phyloP scores from a whole-genome alignment of 257 asterid species.

The Solanum clarkiae region DNA sequence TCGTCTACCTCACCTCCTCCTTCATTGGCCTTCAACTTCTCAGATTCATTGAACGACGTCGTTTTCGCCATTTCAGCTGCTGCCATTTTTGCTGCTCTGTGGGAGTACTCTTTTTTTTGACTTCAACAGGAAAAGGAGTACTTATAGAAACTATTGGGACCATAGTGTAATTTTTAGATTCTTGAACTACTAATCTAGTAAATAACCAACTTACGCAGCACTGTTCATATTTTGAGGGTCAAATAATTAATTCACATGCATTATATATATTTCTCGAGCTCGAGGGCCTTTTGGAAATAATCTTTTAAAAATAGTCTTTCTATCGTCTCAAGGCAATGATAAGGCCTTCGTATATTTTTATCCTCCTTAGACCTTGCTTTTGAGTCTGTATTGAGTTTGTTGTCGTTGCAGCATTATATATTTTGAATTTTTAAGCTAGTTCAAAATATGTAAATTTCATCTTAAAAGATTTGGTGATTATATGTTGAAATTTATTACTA shows the following conservation, averaged over 20 bases:
- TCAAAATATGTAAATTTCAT: not conserved
- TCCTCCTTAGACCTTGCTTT: too few species aligned
- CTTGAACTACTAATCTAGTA: not conserved
- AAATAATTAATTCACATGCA: not conserved
- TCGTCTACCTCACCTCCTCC: not conserved
- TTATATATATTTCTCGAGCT: too few species aligned
- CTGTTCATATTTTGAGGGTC: not conserved
- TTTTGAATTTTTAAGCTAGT: not conserved
- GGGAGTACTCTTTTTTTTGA: not conserved
- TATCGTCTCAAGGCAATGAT: too few species aligned
- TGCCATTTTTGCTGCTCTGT: not conserved
- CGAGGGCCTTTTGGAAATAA: too few species aligned
- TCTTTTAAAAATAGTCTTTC: too few species aligned
- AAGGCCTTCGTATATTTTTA: too few species aligned
- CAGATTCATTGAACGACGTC: constrained; percentile 20
- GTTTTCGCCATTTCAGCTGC: not conserved
- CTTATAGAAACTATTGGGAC: not conserved
- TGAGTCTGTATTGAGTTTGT: too few species aligned
- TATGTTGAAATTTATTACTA: too few species aligned
- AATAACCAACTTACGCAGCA: not conserved
- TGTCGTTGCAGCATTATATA: too few species aligned
- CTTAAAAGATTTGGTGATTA: not conserved
- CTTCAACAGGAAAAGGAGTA: not conserved
- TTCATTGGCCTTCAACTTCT: constrained; percentile 15
- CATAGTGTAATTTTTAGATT: not conserved